phyloP scores from a whole-genome alignment of 2,329 filamentous ascomycete species.

The Colletotrichum sp. region DNA sequence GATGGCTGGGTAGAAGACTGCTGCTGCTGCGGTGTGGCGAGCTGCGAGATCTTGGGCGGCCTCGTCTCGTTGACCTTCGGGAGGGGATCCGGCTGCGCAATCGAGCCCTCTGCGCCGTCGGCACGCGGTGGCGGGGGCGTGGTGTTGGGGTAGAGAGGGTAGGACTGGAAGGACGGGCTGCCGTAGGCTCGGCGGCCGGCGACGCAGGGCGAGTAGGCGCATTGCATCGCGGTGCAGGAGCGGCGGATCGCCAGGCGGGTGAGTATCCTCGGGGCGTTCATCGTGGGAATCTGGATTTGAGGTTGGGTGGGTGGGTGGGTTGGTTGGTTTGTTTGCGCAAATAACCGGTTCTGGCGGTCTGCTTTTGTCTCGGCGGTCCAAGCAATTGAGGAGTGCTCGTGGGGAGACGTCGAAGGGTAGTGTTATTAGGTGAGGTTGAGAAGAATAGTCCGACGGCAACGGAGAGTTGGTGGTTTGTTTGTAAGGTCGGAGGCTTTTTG shows the following conservation, averaged over 20 bases:
- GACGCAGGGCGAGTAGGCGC: constrained; percentile 3
- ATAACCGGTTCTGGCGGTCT: background rate
- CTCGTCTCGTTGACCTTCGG: constrained; percentile 60
- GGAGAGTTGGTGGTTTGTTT: background rate
- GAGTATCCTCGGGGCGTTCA: constrained; percentile 22
- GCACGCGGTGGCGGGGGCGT: constrained; percentile 44
- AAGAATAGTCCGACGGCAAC: background rate
- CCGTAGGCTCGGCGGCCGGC: constrained; percentile 13
- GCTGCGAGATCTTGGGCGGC: constrained; percentile 38
- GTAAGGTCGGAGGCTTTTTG: constrained; percentile 7
- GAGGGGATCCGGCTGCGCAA: constrained; percentile 47
- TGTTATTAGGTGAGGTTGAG: background rate
- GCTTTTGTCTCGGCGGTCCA: background rate
- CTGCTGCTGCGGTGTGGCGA: constrained; percentile 16
- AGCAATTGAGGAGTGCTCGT: background rate
- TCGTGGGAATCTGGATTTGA: background rate
- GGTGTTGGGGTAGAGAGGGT: constrained; percentile 49
- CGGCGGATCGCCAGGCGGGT: constrained; percentile 19
- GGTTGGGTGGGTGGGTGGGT: background rate
- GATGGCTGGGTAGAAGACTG: constrained; percentile 17
- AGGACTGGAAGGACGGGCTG: constrained; percentile 53
- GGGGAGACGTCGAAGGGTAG: background rate
- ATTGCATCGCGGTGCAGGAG: constrained; percentile 14
- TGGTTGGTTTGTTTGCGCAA: background rate
- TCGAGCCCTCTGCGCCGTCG: constrained; percentile 52